Percentiles rank a stretch among this genome's conserved stretches.
phyloP scores from a whole-genome alignment of 345 rosid species.

The Euphorbia pulcherrima region DNA sequence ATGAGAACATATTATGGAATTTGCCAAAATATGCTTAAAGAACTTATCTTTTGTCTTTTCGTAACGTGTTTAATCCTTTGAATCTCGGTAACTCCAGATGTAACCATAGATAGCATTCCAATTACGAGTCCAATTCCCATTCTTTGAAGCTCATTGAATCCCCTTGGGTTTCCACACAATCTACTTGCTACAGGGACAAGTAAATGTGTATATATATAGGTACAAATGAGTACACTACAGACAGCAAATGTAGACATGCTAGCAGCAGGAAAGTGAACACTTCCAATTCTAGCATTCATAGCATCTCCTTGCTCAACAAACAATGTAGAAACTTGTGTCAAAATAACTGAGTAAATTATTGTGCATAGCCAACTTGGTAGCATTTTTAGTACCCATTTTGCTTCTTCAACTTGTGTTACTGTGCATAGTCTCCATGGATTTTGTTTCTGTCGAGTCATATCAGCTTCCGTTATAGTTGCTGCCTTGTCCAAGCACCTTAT shows the following conservation, averaged over 20 bases:
- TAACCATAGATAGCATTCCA: conserved; percentile 77
- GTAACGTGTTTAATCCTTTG: conserved; percentile 41
- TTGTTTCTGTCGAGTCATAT: conserved; percentile 20
- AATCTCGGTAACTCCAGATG: conserved; percentile 72
- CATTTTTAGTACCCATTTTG: conserved; percentile 65
- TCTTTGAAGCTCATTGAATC: conserved; percentile 72
- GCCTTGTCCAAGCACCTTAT: conserved; percentile 79
- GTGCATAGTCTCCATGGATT: conserved; percentile 78
- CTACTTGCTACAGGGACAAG: conserved; percentile 57
- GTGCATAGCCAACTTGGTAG: conserved; percentile 71
- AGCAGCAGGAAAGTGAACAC: conserved; percentile 77
- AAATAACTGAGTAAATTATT: conserved; percentile 63
- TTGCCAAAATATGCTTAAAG: conserved; percentile 80
- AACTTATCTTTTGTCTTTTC: conserved; percentile 48
- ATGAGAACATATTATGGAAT: conserved; percentile 75
- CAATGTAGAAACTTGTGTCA: conserved; percentile 69
- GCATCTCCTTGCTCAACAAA: conserved; percentile 72
- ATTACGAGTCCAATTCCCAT: conserved; percentile 83
- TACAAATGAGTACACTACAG: conserved; percentile 63
- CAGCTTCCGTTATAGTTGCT: conserved; percentile 59
- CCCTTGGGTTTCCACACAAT: conserved; percentile 43
- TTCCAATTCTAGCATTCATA: conserved; percentile 49
- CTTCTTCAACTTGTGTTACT: conserved; percentile 79
- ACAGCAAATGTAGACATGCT: conserved; percentile 91
- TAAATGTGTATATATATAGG: conserved; percentile 59